Conservation (phyloP, 2,329 filamentous ascomycete genomes). For the Fonsecaea nubica region DNA sequence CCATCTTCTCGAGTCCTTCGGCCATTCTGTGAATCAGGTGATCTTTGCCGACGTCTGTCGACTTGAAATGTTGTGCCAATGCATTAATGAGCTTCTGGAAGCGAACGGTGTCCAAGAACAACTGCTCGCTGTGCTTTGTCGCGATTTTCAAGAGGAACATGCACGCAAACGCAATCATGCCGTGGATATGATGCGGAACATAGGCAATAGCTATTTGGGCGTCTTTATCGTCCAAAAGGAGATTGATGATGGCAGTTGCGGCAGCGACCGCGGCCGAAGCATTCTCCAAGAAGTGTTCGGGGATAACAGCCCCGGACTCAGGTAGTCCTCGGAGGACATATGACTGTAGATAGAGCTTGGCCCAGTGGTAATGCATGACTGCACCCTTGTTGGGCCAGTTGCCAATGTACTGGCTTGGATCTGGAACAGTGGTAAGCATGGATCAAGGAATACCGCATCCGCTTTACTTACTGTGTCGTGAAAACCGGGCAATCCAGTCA, state of each 20-base stretch:
- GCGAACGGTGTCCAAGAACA: constrained; percentile 43
- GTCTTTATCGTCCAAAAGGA: constrained; percentile 53
- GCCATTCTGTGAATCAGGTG: constrained; percentile 46
- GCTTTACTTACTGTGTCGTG: constrained; percentile 37
- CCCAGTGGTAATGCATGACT: constrained; percentile 59
- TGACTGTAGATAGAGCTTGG: constrained; percentile 58
- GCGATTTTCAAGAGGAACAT: constrained; percentile 55
- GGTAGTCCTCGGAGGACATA: constrained; percentile 57
- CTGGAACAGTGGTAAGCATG: constrained; percentile 42
- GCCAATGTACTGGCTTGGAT: constrained; percentile 55
- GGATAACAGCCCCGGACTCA: constrained; percentile 49
- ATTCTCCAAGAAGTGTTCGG: constrained; percentile 48
- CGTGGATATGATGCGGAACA: constrained; percentile 55
- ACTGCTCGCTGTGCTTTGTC: constrained; percentile 49
- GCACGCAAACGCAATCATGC: constrained; percentile 56
- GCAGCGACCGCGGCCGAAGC: constrained; percentile 54
- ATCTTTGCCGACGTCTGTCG: constrained; percentile 42
- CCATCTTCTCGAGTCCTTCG: constrained; percentile 45
- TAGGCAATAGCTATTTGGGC: constrained; percentile 52
- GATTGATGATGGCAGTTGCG: constrained; percentile 51
- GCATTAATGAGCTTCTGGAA: constrained; percentile 41
- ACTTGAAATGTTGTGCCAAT: constrained; percentile 43
- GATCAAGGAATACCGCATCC: not conserved
- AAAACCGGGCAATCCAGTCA: constrained; percentile 45
- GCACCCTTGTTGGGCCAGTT: constrained; percentile 60